Evolutionary conservation across 768 basidiomycete genomes (phyloP), one percentile per base, ranked within the genome.

Genomic region (Gloeostereum incarnatum): DNA sequence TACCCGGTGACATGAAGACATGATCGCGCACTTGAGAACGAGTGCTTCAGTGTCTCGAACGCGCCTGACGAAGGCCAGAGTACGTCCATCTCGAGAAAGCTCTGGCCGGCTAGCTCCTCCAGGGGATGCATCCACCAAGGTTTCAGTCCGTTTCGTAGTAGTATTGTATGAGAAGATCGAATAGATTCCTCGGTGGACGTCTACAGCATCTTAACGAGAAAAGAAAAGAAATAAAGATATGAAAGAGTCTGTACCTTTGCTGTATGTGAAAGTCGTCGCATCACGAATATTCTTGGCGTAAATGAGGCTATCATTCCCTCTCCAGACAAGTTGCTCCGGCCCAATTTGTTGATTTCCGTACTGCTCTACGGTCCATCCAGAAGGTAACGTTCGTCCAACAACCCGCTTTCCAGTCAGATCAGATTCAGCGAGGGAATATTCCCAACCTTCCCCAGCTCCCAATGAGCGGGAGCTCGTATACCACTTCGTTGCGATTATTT

Each of bases 401-500:
- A 81, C 53, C 11, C 75, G 70, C 26, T 51, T 65, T 11, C 82
- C 81, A 40, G 62, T 64, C 41, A 75, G 63, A 18, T 41, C 31
- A 22, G 46, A 49, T 35, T 49, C 23, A 25, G 56, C 51, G 4
- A 40, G 43, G 36, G 58, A 49, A 43, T 78, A 85, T 50, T 75
- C 68, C 83, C 82, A 85, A 29, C 73, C 78, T 62, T 85, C 83
- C 2, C 79, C 81, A 1, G 79, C 81, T 24, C 78, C 79, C 22
- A 84, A 60, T 35, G 75, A 78, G 5, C 82, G 73, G 2, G 13
- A 11, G 21, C 33, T 19, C 18, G 75, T 82, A 45, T 82, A 84
- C 81, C 82, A 82, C 52, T 85, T 85, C 8, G 81, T 84, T n/a
- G 81, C 79, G 38, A 85, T 59, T 13, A 85, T 55, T 45, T 66